Percentiles rank a stretch among this genome's conserved stretches.
These are phyloP conservation scores for Tricholomella constricta DNA, from an alignment of 768 basidiomycete genomes.

Conservation along the genomic window DNA sequence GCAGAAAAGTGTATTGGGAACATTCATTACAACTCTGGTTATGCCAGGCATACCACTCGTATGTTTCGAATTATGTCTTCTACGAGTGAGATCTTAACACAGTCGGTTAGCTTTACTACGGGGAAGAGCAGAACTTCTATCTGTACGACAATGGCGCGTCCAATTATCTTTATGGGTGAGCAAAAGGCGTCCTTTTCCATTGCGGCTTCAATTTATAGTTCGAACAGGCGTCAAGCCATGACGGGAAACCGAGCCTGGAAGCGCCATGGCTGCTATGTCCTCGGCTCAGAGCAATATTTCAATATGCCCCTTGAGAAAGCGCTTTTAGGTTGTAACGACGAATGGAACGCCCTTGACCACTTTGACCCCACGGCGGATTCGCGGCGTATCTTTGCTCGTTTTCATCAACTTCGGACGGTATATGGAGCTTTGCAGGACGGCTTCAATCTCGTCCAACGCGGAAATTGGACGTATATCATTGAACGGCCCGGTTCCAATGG, in stretches of 20 bases:
- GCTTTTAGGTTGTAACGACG: constrained; percentile 81
- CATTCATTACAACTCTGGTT: constrained; percentile 76
- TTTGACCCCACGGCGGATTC: constrained; percentile 88
- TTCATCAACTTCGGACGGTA: constrained; percentile 64
- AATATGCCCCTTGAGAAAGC: constrained; percentile 86
- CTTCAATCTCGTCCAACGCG: constrained; percentile 77
- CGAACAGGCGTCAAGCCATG: constrained; percentile 87
- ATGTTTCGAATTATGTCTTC: constrained; percentile 20
- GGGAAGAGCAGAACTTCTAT: constrained; percentile 93
- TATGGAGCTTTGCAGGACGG: constrained; percentile 86
- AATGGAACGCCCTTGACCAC: constrained; percentile 93
- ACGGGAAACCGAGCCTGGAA: constrained; percentile 84
- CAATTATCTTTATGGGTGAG: constrained; percentile 90
- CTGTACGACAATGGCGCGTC: constrained; percentile 83
- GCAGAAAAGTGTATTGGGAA: constrained; percentile 70
- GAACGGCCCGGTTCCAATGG: constrained; percentile 83
- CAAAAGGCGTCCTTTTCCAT: background rate
- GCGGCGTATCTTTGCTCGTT: constrained; percentile 72
- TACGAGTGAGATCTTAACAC: constrained; percentile 2
- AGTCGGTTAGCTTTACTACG: constrained; percentile 67
- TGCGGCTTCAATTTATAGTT: background rate
- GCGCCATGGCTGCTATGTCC: constrained; percentile 87
- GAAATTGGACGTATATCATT: constrained; percentile 83
- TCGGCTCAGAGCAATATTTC: constrained; percentile 92
- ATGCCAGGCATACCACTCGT: constrained; percentile 89